phyloP scores from a whole-genome alignment of 768 basidiomycete genomes.

The Termitomyces sp. region DNA sequence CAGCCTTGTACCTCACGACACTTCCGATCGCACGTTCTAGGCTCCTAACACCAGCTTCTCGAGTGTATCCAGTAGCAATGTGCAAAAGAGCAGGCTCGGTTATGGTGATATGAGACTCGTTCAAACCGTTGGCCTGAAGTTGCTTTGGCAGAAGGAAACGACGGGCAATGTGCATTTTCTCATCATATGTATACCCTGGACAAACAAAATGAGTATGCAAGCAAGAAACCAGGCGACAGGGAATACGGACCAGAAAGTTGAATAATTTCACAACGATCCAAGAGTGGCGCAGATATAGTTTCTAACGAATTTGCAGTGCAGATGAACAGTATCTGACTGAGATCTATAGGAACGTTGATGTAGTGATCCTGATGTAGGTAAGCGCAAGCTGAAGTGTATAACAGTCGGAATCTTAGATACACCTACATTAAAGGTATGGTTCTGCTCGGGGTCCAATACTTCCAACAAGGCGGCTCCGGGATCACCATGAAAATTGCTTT shows the following conservation, averaged over 20 bases:
- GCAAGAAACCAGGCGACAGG: not conserved
- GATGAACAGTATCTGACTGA: conserved; percentile 86
- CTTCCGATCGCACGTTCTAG: conserved; percentile 83
- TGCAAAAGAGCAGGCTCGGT: conserved; percentile 65
- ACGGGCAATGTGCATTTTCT: conserved; percentile 86
- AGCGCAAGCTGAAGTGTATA: not conserved
- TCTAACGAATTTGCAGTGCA: conserved; percentile 90
- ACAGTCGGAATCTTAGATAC: not conserved
- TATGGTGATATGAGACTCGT: conserved; percentile 52
- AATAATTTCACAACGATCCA: conserved; percentile 88
- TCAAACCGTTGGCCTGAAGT: conserved; percentile 69
- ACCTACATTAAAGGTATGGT: conserved; percentile 69
- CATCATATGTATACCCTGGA: conserved; percentile 77
- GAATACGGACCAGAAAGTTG: conserved; percentile 57
- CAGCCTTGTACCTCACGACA: conserved; percentile 88
- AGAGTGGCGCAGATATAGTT: conserved; percentile 79
- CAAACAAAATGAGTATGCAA: not conserved
- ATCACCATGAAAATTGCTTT: conserved; percentile 87
- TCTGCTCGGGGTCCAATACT: conserved; percentile 93
- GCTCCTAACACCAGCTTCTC: conserved; percentile 90
- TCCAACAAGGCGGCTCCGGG: conserved; percentile 88
- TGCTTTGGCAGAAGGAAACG: conserved; percentile 90
- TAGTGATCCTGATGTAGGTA: conserved; percentile 71
- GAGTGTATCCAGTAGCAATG: conserved; percentile 75
- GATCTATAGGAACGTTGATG: conserved; percentile 81